Base-by-base conservation (phyloP, 2,329 filamentous ascomycete genomes). In the Pseudogymnoascus sp. region DNA sequence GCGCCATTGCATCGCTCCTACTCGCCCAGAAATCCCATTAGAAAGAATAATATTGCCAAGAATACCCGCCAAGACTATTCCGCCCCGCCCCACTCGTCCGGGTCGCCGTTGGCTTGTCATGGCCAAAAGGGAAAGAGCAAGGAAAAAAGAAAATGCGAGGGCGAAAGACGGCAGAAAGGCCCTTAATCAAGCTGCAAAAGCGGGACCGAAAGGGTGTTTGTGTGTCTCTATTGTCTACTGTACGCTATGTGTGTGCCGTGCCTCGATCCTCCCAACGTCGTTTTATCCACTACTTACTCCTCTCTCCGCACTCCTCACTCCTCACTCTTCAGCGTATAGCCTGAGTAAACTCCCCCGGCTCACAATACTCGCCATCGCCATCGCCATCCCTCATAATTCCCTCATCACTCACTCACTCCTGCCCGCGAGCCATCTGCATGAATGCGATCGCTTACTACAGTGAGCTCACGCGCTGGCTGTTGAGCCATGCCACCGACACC, bases 401-500 rank as follows among this genome's bases (percentile, higher is more conserved):
- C 38, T 60, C 33, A 19, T 40, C 59, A 38, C 38, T 4, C 33
- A 37, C 38, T 4, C 33, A 15, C 59, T 60, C 38, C 59, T n/a
- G 33, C 59, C 13, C 31, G 7, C n/a, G 33, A 60, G 50, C 38
- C 59, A 60, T 64, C 65, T 71, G 71, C 67, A 74, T 74, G 73
- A 73, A 73, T 68, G 71, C 72, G 66, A 60, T 42, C 59, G 31
- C 61, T 68, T 66, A 69, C 68, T 29, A 71, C 69, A 63, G 73
- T 70, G 66, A 69, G 67, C 66, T 70, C 66, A 64, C 71, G 65
- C 70, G 69, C 66, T 73, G 71, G 72, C 60, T 71, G 60, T 66
- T 70, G 67, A 68, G 69, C 64, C 69, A 74, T 74, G 73, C 69
- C 67, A 70, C 66, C 40, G 69, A 70, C 26, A 62, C 65, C 56